Base-by-base conservation (phyloP, 192 early-diverging fungal species). In the Umbelopsis sp. region DNA sequence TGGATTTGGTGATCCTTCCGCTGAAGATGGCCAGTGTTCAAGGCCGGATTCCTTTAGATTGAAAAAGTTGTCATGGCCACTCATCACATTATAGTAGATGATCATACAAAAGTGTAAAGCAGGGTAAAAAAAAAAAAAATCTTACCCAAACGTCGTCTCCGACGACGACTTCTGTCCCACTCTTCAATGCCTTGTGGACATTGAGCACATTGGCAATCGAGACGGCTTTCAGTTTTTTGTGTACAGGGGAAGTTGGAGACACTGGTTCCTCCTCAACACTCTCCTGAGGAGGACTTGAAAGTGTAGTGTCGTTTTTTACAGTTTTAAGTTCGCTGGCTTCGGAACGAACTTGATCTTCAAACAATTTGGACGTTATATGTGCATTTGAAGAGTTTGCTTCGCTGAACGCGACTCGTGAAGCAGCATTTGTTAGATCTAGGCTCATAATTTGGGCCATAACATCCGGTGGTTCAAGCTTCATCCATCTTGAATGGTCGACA, bases 401-500 rank as follows among this genome's bases (percentile, higher is more conserved):
- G 12, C 25, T 65, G 38, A 75, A 79, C 2, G 74, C 84, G 31
- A 76, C 71, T 21, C 74, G 66, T 4, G 79, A 79, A 9, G 82
- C 82, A 21, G 84, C 82, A 54, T 83, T 86, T 50, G 83, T 84
- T 1, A 88, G 69, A 78, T 88, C 84, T 24, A 83, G 68, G 51
- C 87, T 79, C 77, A 88, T 82, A 45, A 82, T 83, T 73, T 82
- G 81, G 43, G 87, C 87, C 44, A 88, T 81, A 67, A 88, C 81
- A 67, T 86, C 87, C 45, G 84, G 84, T 4, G 87, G 85, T 52
- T 88, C 87, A 45, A 88, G 67, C 56, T 88, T 88, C 74, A 83
- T 81, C 83, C 83, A 86, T 29, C 87, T 70, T 5, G 81, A 78
- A 4, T 75, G 80, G 25, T 86, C 80, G 1, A 72, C 68, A 3